Conservation (phyloP, 805 yeast genomes). For the Candida silvatica region DNA sequence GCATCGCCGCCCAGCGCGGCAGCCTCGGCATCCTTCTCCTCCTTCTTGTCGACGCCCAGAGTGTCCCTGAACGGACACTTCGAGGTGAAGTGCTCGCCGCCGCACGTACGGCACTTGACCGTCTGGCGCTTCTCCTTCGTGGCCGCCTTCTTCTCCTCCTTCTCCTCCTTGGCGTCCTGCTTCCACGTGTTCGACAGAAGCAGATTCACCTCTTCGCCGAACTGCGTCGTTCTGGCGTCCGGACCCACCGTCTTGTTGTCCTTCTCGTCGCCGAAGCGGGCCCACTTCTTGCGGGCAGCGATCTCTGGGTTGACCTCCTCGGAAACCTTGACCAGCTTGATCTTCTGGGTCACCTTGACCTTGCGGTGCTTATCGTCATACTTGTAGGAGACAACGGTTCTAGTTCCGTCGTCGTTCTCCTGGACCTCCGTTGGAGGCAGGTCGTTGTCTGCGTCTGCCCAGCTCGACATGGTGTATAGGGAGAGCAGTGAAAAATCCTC, state of each 20-base stretch:
- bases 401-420: slow-evolving; percentile 80
- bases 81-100: slow-evolving; percentile 87
- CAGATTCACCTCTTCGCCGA: slow-evolving; percentile 77
- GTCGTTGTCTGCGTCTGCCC: slow-evolving; percentile 68
- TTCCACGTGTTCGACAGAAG: slow-evolving; percentile 72
- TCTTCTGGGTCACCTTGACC: slow-evolving; percentile 79
- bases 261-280: slow-evolving; percentile 77
- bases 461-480: slow-evolving; percentile 19
- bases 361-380: slow-evolving; percentile 73
- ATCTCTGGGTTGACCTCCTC: slow-evolving; percentile 79
- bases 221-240: slow-evolving; percentile 77
- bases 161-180: slow-evolving; percentile 66
- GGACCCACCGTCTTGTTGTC: slow-evolving; percentile 71
- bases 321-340: slow-evolving; percentile 66
- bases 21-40: slow-evolving; percentile 22
- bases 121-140: slow-evolving; percentile 47
- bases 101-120: slow-evolving; percentile 79
- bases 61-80: slow-evolving; percentile 95
- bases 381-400: slow-evolving; percentile 74
- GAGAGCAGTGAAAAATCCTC: no score
- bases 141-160: slow-evolving; percentile 38
- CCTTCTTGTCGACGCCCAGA: slow-evolving; percentile 32
- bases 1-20: slow-evolving; percentile 23
- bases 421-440: slow-evolving; percentile 69
- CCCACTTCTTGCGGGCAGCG: slow-evolving; percentile 86